A percentile compares a stretch with the other conserved stretches of the same genome.
These are phyloP conservation scores for Claviceps fusiformis DNA, from an alignment of 2,329 filamentous ascomycete genomes.

Conservation along the genomic window DNA sequence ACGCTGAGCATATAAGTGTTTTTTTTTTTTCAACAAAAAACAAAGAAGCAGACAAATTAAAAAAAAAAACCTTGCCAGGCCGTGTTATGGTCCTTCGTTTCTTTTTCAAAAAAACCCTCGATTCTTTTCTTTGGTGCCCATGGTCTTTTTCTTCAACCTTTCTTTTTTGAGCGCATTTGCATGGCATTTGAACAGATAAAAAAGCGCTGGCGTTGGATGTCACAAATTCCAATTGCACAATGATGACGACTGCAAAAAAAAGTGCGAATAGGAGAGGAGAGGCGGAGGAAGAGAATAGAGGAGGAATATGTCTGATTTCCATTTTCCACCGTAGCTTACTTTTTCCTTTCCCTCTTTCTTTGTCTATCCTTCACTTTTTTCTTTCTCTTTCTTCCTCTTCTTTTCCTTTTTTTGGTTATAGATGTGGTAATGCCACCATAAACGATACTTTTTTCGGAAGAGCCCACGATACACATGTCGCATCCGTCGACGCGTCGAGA, in stretches of 20 bases:
- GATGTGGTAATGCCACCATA: constrained; percentile 6
- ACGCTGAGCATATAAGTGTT: constrained; percentile 14
- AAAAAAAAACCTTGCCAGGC: no score
- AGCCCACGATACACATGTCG: background rate
- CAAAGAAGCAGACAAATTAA: no score
- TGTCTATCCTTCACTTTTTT: no score
- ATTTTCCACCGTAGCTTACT: constrained; percentile 9
- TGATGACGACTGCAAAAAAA: constrained; percentile 14
- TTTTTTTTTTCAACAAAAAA: background rate
- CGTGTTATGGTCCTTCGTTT: no score
- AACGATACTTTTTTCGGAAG: background rate
- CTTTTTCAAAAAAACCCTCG: no score
- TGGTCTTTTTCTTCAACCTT: constrained; percentile 14
- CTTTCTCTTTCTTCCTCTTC: no score
- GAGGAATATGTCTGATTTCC: constrained; percentile 7
- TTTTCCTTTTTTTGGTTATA: constrained; percentile 11
- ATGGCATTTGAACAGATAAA: constrained; percentile 17
- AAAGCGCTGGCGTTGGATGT: constrained; percentile 21
- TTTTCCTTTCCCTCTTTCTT: no score
- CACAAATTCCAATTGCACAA: constrained; percentile 15
- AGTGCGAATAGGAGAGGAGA: constrained; percentile 9
- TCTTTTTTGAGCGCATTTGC: constrained; percentile 23
- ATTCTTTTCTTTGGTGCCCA: background rate
- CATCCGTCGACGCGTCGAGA: background rate
- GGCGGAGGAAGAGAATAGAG: background rate